Conservation (phyloP, 148 eudicot genomes). For the Fallopia convolvulus region DNA sequence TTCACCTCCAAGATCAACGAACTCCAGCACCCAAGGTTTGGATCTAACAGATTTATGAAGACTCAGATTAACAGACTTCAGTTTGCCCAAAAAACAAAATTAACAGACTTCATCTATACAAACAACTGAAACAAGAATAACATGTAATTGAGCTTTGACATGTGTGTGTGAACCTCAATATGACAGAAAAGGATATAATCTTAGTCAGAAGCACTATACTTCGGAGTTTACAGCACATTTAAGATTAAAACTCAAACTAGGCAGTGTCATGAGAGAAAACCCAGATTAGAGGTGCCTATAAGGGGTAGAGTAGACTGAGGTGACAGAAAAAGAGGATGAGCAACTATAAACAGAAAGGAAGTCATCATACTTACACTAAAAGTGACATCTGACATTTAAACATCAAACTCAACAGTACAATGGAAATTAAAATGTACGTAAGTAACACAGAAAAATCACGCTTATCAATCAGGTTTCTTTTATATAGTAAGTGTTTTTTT, state of each 20-base stretch:
- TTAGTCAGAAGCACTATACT: not conserved
- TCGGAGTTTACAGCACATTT: not conserved
- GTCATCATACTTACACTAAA: not conserved
- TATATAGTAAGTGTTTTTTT: not conserved
- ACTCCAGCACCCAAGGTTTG: slow-evolving; percentile 67
- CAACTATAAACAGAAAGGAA: not conserved
- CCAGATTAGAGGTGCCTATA: not conserved
- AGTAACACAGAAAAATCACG: not conserved
- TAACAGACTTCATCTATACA: not conserved
- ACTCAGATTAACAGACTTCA: not conserved
- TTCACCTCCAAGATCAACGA: slow-evolving; percentile 78
- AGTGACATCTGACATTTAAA: not conserved
- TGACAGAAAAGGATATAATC: not conserved
- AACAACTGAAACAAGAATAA: not conserved
- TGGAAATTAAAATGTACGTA: not conserved
- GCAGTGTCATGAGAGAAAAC: not conserved
- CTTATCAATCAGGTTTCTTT: not conserved
- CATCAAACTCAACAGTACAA: not conserved
- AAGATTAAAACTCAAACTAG: not conserved
- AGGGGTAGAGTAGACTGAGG: not conserved
- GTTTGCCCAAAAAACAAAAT: not conserved
- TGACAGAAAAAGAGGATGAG: not conserved
- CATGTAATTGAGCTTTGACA: slow-evolving; percentile 2
- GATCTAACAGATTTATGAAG: slow-evolving; percentile 31
- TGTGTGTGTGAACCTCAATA: not conserved